These are phyloP conservation scores for Pterocarpus santalinus DNA, from an alignment of 306 rosid genomes.

Conservation along the genomic window DNA sequence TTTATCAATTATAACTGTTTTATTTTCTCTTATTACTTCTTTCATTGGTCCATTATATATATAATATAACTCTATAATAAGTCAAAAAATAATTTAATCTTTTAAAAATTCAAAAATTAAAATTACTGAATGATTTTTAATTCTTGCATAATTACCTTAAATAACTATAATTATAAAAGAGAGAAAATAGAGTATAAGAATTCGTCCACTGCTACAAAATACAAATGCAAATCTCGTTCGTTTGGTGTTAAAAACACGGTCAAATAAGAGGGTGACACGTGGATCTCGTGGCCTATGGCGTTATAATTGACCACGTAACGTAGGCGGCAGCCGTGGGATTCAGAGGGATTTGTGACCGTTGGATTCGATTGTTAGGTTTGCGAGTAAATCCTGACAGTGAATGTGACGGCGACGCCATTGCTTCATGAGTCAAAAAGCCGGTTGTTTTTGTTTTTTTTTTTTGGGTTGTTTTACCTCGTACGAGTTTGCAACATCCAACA, in stretches of 20 bases:
- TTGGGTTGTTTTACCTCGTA: background rate
- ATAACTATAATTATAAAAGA: too few species aligned
- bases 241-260: background rate
- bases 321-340: slow-evolving; percentile 3
- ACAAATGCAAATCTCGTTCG: background rate
- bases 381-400: background rate
- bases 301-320: slow-evolving; percentile 43
- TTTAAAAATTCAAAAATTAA: too few species aligned
- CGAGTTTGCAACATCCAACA: background rate
- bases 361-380: slow-evolving; percentile 20
- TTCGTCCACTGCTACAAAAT: too few species aligned
- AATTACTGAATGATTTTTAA: too few species aligned
- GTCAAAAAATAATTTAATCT: too few species aligned
- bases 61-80: too few species aligned
- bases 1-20: too few species aligned
- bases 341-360: slow-evolving; percentile 24
- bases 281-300: background rate
- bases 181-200: too few species aligned
- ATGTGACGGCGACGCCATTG: background rate
- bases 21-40: too few species aligned
- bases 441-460: background rate
- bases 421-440: slow-evolving; percentile 25
- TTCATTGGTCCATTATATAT: too few species aligned
- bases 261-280: background rate
- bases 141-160: too few species aligned